phyloP scores from a whole-genome alignment of 371 early-diverging fungal genomes.

The Choanephora cucurbitarum region DNA sequence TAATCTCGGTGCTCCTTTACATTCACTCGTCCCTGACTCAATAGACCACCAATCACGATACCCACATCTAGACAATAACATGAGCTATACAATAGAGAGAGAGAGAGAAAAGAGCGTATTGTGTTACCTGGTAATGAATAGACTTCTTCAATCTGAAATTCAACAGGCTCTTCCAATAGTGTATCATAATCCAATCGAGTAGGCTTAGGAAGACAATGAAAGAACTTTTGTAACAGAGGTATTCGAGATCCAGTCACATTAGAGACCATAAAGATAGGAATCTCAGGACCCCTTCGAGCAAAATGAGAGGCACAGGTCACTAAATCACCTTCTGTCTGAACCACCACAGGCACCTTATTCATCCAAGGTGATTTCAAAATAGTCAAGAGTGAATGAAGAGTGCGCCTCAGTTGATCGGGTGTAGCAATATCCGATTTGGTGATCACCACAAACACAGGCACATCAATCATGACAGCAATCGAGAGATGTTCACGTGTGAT shows the following conservation, averaged over 20 bases:
- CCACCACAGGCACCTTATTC: conserved; percentile 80
- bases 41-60: conserved; percentile 55
- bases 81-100: too few species aligned
- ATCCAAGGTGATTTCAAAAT: conserved; percentile 75
- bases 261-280: conserved; percentile 86
- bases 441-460: conserved; percentile 87
- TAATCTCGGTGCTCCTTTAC: conserved; percentile 31
- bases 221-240: conserved; percentile 68
- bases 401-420: conserved; percentile 72
- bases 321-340: conserved; percentile 72
- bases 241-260: conserved; percentile 90
- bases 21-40: conserved; percentile 53
- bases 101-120: too few species aligned
- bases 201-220: conserved; percentile 69
- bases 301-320: conserved; percentile 66
- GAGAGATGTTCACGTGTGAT: conserved; percentile 93
- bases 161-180: conserved; percentile 59
- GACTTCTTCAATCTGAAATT: conserved; percentile 86
- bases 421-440: conserved; percentile 92
- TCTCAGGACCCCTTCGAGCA: conserved; percentile 54
- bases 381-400: conserved; percentile 47
- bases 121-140: conserved; percentile 81
- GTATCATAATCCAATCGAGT: conserved; percentile 33
- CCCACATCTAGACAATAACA: conserved; percentile 47
- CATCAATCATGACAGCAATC: conserved; percentile 75